Conservation (phyloP, 352 stramenopile genomes). For the Globisporangium cystogenes region DNA sequence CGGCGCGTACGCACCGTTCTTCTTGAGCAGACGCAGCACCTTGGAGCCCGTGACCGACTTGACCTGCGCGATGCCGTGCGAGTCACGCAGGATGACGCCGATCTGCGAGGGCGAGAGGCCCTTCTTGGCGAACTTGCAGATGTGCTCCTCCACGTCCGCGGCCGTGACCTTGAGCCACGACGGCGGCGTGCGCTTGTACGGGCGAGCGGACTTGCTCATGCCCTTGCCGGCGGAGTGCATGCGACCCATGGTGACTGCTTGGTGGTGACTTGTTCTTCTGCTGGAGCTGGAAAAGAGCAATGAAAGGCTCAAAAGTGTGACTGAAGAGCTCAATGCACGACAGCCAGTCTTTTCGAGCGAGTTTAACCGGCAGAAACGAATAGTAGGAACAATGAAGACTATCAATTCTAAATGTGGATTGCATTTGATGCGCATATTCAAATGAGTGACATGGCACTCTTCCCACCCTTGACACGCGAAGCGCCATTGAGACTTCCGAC, state of each 20-base stretch:
- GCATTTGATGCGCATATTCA: not conserved
- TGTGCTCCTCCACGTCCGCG: slow-evolving; percentile 97
- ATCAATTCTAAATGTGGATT: not conserved
- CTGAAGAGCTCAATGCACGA: not conserved
- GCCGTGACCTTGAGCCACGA: slow-evolving; percentile 98
- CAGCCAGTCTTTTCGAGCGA: not conserved
- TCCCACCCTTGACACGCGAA: not conserved
- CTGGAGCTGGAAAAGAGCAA: slow-evolving; percentile 67
- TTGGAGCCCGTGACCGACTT: slow-evolving; percentile 98
- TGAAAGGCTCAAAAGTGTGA: slow-evolving; percentile 18
- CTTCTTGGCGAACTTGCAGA: slow-evolving; percentile 99
- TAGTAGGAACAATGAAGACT: not conserved
- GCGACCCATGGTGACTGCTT: slow-evolving; percentile 92
- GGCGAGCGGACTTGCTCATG: slow-evolving; percentile 98
- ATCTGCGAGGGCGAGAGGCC: slow-evolving; percentile 97
- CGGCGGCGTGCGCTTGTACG: slow-evolving; percentile 98
- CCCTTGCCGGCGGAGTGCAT: slow-evolving; percentile 99
- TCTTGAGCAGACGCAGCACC: slow-evolving; percentile 99
- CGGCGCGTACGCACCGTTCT: slow-evolving; percentile 90
- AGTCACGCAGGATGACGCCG: slow-evolving; percentile 99
- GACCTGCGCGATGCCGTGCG: slow-evolving; percentile 98
- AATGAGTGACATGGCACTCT: not conserved
- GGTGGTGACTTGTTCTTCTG: slow-evolving; percentile 31
- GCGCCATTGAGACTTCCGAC: too few species aligned
- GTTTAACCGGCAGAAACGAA: not conserved